Percentiles rank a stretch among this genome's conserved stretches.
Evolutionary conservation across 345 rosid species (phyloP).

Genomic region (Isatis tinctoria): DNA sequence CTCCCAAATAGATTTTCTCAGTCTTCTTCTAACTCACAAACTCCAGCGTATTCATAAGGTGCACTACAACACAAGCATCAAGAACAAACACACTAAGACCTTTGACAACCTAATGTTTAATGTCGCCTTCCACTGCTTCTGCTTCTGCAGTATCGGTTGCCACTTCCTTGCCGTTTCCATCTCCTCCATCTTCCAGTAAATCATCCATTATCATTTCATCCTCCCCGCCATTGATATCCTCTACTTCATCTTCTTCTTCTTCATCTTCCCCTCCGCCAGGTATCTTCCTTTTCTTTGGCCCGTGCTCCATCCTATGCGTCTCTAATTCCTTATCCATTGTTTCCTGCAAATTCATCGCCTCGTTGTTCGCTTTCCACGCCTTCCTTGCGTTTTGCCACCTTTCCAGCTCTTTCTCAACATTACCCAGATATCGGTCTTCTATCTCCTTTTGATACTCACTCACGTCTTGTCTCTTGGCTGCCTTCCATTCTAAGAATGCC

Average conservation of each 20-base stretch:
- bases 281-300: slow-evolving; percentile 87
- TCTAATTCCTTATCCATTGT: slow-evolving; percentile 98
- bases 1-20: neutral
- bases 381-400: slow-evolving; percentile 93
- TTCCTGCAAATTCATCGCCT: slow-evolving; percentile 67
- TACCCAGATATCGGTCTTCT: slow-evolving; percentile 54
- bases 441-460: slow-evolving; percentile 80
- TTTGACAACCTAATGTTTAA: slow-evolving; percentile 13
- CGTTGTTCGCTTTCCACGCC: slow-evolving; percentile 54
- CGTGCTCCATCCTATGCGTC: slow-evolving; percentile 88
- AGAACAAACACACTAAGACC: slow-evolving; percentile 13
- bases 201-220: slow-evolving; percentile 92
- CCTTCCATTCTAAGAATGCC: slow-evolving; percentile 76
- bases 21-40: slow-evolving; percentile 10
- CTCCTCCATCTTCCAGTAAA: slow-evolving; percentile 60
- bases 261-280: slow-evolving; percentile 70
- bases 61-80: neutral
- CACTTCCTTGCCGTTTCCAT: slow-evolving; percentile 43
- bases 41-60: neutral
- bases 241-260: slow-evolving; percentile 90
- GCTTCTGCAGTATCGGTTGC: slow-evolving; percentile 25
- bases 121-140: slow-evolving; percentile 30
- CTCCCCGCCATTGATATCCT: slow-evolving; percentile 80
- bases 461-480: slow-evolving; percentile 68
- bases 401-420: slow-evolving; percentile 89